Conservation (phyloP, 2,329 filamentous ascomycete species). For the Alternaria longipes region DNA sequence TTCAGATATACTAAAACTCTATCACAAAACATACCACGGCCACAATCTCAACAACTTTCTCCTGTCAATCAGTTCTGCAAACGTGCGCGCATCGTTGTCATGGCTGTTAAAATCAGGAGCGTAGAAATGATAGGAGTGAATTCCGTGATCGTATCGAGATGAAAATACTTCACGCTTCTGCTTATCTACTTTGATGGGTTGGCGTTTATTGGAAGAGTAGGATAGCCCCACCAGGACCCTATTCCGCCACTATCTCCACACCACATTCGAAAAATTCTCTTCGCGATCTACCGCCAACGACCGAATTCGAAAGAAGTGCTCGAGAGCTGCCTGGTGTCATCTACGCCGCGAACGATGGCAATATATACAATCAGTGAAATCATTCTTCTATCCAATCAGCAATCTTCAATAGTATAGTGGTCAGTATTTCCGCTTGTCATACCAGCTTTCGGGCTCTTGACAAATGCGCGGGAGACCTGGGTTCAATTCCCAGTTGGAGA, state of each 20-base stretch:
- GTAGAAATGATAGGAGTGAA: not conserved
- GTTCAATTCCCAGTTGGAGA: constrained; percentile 10
- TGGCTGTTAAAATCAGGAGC: not conserved
- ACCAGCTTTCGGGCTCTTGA: not conserved
- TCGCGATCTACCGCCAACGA: not conserved
- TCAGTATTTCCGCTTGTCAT: constrained; percentile 9
- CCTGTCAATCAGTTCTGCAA: not conserved
- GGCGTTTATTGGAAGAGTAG: not conserved
- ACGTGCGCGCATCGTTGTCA: not conserved
- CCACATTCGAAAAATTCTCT: not conserved
- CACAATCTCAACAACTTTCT: not conserved
- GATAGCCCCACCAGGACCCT: not conserved
- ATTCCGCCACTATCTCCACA: not conserved
- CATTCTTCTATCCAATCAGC: not conserved
- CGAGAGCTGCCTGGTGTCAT: not conserved
- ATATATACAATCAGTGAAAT: too few relatives aligned
- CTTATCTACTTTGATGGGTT: not conserved
- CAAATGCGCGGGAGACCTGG: constrained; percentile 2
- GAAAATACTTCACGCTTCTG: not conserved
- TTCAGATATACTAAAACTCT: not conserved
- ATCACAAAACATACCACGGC: not conserved
- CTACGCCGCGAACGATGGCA: not conserved
- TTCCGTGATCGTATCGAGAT: not conserved
- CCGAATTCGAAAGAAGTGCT: too few relatives aligned
- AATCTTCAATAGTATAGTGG: constrained; percentile 10